Base-by-base conservation (phyloP, 768 basidiomycete species). In the Macrocybe gigantea region DNA sequence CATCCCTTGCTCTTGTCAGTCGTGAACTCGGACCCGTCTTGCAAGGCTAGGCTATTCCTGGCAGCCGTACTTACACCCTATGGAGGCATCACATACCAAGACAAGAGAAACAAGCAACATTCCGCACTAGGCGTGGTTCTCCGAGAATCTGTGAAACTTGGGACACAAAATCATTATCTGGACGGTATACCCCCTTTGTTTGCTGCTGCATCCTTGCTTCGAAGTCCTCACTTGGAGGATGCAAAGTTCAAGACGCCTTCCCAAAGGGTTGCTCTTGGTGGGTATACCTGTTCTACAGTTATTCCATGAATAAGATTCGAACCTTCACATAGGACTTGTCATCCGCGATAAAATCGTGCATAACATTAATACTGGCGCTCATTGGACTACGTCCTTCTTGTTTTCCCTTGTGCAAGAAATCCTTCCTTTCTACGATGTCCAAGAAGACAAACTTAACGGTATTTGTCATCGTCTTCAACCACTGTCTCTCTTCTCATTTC, bases 61-160 rank as follows among this genome's bases (percentile, higher is more conserved):
- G 86, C 88, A 0, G 75, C 85, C 5, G 76, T 81, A 5, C 68
- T 94, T n/a, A 79, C 80, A 2, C 92, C 93, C 0, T 92, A 82
- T 50, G 61, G 71, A 15, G 72, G 68, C 5, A 60, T 85, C 11
- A 78, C 74, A 3, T 88, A 82, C 57, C 58, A 52, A 11, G 82
- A 86, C 52, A 69, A 72, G 50, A 93, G 90, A 63, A 78, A 80
- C 40, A 88, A 79, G 55, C 58, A 60, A 0, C 68, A 77, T 7
- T 70, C 75, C 6, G 78, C 80, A 1, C 74, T 84, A 5, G 83
- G 88, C 46, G 79, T 79, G 31, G 82, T 84, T 30, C 75, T 97
- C 33, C 77, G 87, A 41, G 89, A 95, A 41, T 88, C 88, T 5
- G 65, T 96, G 49, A 97, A 94, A 62, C 73, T 92, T 29, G 89